Base-by-base conservation (phyloP, 306 rosid species). In the Cucumis cinereus region DNA sequence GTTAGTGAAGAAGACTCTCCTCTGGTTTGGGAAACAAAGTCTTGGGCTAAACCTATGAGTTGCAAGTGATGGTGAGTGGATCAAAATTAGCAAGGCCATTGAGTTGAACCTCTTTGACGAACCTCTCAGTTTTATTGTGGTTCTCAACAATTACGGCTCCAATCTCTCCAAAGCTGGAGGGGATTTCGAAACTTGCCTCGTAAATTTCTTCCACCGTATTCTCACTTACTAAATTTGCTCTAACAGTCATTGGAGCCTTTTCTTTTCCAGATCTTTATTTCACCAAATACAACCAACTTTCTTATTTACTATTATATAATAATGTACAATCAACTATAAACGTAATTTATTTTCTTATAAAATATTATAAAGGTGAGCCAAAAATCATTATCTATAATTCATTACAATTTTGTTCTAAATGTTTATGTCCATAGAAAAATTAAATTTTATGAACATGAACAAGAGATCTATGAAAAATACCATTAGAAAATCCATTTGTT, bases 21-120 rank as follows among this genome's bases (percentile, higher is more conserved):
- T 88, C 0, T 14, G 75, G 41, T 23, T n/a, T 45, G 17, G 92
- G 92, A 79, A 77, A 38, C 36, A 88, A 84, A 19, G 16, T 14
- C 83, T 91, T 89, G 54, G 98, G 85, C 28, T 88, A 92, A 30
- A 93, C 73, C 98, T 97, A 93, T 0, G 98, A 93, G 17, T 83
- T 28, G 49, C 97, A 91, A 16, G 76, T 57, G 20, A 89, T 1
- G 20, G 45, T 73, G 1, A 88, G 2, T 2, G 93, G 81, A 24
- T 87, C 89, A 30, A 43, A 26, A n/a, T n/a, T n/a, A 16, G 78
- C 52, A 28, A 89, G 80, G 58, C 93, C 95, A 8, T 78, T 52
- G 2, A 93, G 80, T n/a, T 86, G 74, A 19, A 90, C 63, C 1
- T 88, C 83, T 45, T 55, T 79, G 7, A 93, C 38, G 50, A 60